These are phyloP conservation scores for Curvularia verruculosa DNA, from an alignment of 2,329 filamentous ascomycete species.

Conservation along the genomic window DNA sequence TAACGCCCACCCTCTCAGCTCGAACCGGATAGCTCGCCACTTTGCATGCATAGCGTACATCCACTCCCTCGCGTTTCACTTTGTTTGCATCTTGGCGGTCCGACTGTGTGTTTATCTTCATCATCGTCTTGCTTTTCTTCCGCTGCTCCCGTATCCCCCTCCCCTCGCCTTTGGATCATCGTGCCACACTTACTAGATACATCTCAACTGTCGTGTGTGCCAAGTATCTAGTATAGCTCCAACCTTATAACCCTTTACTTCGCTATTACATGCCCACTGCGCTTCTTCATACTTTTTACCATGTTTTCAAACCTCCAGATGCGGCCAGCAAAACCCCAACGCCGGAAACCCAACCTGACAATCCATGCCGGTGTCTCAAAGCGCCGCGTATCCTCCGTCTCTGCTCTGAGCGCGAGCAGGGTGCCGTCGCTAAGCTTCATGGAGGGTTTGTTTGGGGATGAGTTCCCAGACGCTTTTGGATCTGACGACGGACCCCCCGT, in stretches of 20 bases:
- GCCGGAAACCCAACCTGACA: constrained; percentile 31
- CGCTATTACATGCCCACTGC: background rate
- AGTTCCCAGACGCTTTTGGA: constrained; percentile 32
- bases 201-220: background rate
- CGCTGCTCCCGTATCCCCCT: background rate
- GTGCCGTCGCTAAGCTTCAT: constrained; percentile 34
- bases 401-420: constrained; percentile 22
- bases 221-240: constrained; percentile 1
- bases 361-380: constrained; percentile 31
- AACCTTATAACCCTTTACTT: background rate
- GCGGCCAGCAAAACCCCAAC: constrained; percentile 27
- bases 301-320: constrained; percentile 31
- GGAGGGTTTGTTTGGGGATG: constrained; percentile 33
- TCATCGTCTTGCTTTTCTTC: constrained; percentile 5
- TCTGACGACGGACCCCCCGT: constrained; percentile 8
- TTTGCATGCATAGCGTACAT: constrained; percentile 25
- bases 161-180: background rate
- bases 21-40: constrained; percentile 13
- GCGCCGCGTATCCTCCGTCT: constrained; percentile 26
- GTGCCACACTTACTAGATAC: background rate
- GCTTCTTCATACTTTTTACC: background rate
- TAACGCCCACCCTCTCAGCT: constrained; percentile 8
- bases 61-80: constrained; percentile 21
- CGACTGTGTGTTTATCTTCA: constrained; percentile 9
- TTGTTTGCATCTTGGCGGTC: constrained; percentile 9